A percentile compares a stretch with the other conserved stretches of the same genome.
Conservation (phyloP, 305 asterid genomes). For the Solanum hybrid region DNA sequence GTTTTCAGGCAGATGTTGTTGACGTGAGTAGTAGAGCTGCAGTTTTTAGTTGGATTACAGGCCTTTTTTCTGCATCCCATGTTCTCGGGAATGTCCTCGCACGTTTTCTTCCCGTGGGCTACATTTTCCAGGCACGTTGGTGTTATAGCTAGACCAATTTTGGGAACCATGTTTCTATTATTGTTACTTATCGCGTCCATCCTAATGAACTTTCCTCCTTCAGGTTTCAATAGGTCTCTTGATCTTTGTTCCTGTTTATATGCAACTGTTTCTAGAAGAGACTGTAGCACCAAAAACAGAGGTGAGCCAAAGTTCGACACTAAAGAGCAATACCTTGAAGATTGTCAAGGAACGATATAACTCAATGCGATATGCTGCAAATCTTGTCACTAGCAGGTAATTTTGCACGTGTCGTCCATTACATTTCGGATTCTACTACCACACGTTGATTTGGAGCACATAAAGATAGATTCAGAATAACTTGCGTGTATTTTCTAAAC, state of each 20-base stretch:
- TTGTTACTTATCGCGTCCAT: not conserved
- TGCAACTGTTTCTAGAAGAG: conserved; percentile 58
- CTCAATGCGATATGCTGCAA: conserved; percentile 61
- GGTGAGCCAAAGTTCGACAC: conserved; percentile 22
- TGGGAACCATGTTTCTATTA: not conserved
- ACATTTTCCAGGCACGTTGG: conserved; percentile 55
- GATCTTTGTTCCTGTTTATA: conserved; percentile 55
- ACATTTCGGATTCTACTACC: not conserved
- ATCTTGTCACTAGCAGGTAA: conserved; percentile 61
- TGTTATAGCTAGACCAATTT: not conserved
- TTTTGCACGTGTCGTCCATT: not conserved
- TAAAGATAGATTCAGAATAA: not conserved
- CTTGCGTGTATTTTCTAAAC: conserved; percentile 9
- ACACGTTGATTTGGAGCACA: not conserved
- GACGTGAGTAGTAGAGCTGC: conserved; percentile 57
- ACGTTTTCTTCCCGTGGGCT: conserved; percentile 71
- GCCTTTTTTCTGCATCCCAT: conserved; percentile 89
- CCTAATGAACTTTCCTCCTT: conserved; percentile 9
- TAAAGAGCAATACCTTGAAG: conserved; percentile 34
- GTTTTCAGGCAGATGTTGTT: conserved; percentile 70
- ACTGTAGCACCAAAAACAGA: conserved; percentile 38
- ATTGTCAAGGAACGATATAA: conserved; percentile 49
- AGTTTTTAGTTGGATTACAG: conserved; percentile 84
- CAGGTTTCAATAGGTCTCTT: conserved; percentile 76
- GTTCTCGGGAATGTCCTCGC: conserved; percentile 73